phyloP scores from a whole-genome alignment of 495 filamentous ascomycete species.

The Cudoniella acicularis region DNA sequence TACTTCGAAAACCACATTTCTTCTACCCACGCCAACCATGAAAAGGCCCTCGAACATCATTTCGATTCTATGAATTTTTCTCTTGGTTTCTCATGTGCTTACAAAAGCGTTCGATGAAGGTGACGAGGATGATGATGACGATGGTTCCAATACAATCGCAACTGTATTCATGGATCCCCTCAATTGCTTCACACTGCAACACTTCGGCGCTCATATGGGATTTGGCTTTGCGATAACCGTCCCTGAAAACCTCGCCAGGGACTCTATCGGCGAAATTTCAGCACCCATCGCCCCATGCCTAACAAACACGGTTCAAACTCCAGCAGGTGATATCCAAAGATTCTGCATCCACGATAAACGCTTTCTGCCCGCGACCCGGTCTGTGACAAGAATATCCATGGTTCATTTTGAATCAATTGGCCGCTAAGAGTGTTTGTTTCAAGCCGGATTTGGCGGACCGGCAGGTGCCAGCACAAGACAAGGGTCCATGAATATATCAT shows the following conservation, averaged over 20 bases:
- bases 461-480: neutral
- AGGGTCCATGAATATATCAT: neutral
- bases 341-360: too few species aligned
- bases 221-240: constrained; percentile 30
- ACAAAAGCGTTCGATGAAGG: too few species aligned
- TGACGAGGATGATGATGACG: constrained; percentile 4
- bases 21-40: too few species aligned
- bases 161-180: constrained; percentile 23
- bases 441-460: neutral
- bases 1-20: too few species aligned
- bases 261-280: constrained; percentile 30
- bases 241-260: constrained; percentile 8
- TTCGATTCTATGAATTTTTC: too few species aligned
- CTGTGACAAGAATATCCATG: too few species aligned
- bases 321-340: neutral
- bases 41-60: too few species aligned
- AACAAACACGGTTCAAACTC: neutral
- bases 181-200: constrained; percentile 28
- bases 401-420: too few species aligned
- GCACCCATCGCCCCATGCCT: constrained; percentile 22
- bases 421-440: too few species aligned
- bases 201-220: constrained; percentile 22
- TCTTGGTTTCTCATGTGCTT: too few species aligned
- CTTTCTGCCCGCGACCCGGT: too few species aligned
- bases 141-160: neutral